A percentile compares a stretch with the other conserved stretches of the same genome.
Conservation (phyloP, 2,329 filamentous ascomycete genomes). For the Botrytis deweyae region DNA sequence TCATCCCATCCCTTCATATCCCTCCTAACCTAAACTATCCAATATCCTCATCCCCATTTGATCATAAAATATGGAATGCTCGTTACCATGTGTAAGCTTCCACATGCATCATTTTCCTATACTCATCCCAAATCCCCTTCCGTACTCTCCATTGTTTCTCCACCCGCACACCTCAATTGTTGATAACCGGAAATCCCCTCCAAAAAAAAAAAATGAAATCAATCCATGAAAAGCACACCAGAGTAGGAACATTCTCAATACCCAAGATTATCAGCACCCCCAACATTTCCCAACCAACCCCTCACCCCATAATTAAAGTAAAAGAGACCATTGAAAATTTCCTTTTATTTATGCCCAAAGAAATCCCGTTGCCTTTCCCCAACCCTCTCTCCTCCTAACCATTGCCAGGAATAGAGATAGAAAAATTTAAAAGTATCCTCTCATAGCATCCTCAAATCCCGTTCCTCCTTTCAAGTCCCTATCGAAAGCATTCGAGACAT, state of each 20-base stretch:
- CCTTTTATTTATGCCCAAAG: conserved; percentile 1
- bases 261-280: not conserved
- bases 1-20: not conserved
- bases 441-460: conserved; percentile 81
- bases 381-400: not conserved
- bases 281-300: too few relatives aligned
- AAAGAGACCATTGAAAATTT: not conserved
- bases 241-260: not conserved
- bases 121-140: not conserved
- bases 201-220: not conserved
- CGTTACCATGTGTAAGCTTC: not conserved
- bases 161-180: not conserved
- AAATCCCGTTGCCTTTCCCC: not conserved
- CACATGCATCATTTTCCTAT: not conserved
- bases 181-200: not conserved
- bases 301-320: not conserved
- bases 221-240: not conserved
- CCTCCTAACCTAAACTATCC: not conserved
- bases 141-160: not conserved
- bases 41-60: not conserved
- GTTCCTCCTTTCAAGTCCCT: conserved; percentile 77
- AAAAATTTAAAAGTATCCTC: conserved; percentile 60
- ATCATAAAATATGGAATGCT: not conserved
- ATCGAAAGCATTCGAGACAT: conserved; percentile 80
- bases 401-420: not conserved